Percentiles rank a stretch among this genome's conserved stretches.
Evolutionary conservation across 2,329 filamentous ascomycete species (phyloP).

Genomic region (Purpureocillium takamizusanense): DNA sequence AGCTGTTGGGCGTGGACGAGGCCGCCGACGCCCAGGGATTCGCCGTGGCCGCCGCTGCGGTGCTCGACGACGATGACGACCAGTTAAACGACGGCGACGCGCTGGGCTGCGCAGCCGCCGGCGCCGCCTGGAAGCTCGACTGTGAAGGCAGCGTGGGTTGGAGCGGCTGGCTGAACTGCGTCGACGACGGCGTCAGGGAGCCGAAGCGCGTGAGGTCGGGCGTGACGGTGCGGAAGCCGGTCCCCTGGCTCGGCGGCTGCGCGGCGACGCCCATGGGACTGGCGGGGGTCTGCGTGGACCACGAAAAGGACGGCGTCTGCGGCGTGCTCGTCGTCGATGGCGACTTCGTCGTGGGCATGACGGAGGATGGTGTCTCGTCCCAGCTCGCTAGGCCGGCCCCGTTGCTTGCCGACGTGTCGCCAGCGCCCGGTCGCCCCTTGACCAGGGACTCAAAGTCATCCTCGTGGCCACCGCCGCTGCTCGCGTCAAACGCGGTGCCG

Average conservation of each 20-base stretch:
- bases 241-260: constrained; percentile 26
- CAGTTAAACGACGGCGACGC: constrained; percentile 39
- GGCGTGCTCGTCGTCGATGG: constrained; percentile 26
- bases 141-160: constrained; percentile 29
- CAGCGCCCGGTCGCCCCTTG: constrained; percentile 48
- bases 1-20: constrained; percentile 3
- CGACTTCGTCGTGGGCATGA: constrained; percentile 19
- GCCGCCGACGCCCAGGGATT: constrained; percentile 41
- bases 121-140: constrained; percentile 16
- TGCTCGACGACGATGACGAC: constrained; percentile 26
- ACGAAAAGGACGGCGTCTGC: constrained; percentile 48
- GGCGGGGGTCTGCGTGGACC: constrained; percentile 48
- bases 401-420: constrained; percentile 29
- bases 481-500: constrained; percentile 45
- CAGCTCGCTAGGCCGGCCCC: constrained; percentile 30
- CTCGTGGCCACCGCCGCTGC: constrained; percentile 45
- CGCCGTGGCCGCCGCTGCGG: constrained; percentile 16
- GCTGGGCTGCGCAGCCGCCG: constrained; percentile 14
- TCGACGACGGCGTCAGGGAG: constrained; percentile 46
- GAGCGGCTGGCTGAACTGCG: constrained; percentile 54
- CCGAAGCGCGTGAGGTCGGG: constrained; percentile 49
- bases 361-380: constrained; percentile 32
- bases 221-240: constrained; percentile 46
- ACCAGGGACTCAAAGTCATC: constrained; percentile 86
- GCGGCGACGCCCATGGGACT: constrained; percentile 16